Base-by-base conservation (phyloP, 2,329 filamentous ascomycete species). In the Clonostachys chloroleuca region DNA sequence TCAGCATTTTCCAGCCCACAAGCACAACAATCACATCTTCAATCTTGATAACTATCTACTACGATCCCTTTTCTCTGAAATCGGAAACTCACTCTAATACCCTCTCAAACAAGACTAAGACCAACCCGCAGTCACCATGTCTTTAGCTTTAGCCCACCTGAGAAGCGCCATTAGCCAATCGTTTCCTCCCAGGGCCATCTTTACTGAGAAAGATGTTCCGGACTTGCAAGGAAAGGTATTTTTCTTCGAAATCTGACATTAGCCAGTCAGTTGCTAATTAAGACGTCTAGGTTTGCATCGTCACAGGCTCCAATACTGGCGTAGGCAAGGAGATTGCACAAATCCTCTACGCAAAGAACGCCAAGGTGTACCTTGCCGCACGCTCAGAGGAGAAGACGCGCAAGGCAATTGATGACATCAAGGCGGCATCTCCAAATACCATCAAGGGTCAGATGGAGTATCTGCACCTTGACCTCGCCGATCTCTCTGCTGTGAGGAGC, bases 141-240 rank as follows among this genome's bases (percentile, higher is more conserved):
- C 24, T 30, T 30, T 30, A 9, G 24, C 24, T 8, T 30, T 30
- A 9, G 24, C 24, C 9, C 2, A 30, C 24, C 2, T 30, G 24
- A 30, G 24, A 30, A 30, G 24, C 9, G 10, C 24, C 10, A 10
- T 30, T 10, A 10, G 24, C 24, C 54, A 63, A 47, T 51, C 53
- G 12, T 64, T 60, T 43, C 62, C 64, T n/a, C 62, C 65, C 1
- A 50, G 56, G 17, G 72, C 73, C 9, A 54, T 59, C 2, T 65
- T 74, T 45, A 74, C 69, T 5, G 69, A 72, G 40, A 57, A 63
- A 39, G 62, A 70, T 33, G 59, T 75, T 8, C 59, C 65, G 7
- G 61, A 71, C 44, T 66, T 71, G 48, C 54, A 59, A 14, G 70
- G 65, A 54, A 70, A 63, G 58, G 61, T 61, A 40, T 39, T 39